These are phyloP conservation scores for Micromonas commoda DNA, from an alignment of 139 green algal species.

Conservation along the genomic window DNA sequence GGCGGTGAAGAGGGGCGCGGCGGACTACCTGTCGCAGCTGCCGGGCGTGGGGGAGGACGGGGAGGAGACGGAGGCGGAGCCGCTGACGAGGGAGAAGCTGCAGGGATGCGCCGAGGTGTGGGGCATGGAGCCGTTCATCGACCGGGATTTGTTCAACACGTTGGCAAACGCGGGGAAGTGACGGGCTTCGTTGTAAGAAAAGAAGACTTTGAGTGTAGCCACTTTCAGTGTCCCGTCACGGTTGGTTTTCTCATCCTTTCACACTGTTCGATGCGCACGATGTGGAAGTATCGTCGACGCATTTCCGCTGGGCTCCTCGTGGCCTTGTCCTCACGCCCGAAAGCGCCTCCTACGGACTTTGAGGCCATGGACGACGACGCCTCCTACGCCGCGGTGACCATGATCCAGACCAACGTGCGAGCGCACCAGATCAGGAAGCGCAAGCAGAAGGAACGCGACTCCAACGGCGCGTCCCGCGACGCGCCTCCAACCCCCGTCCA, in stretches of 20 bases:
- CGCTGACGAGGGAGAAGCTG: neutral
- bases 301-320: no score
- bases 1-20: neutral
- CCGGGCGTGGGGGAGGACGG: neutral
- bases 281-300: no score
- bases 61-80: neutral
- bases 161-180: neutral
- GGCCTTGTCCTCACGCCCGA: no score
- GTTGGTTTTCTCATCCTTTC: neutral
- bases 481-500: no score
- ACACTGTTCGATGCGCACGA: neutral
- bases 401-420: no score
- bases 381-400: no score
- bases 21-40: neutral
- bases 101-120: neutral
- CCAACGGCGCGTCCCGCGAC: no score
- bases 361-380: no score
- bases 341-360: no score
- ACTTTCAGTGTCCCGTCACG: neutral
- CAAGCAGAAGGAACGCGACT: no score
- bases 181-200: neutral
- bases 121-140: neutral
- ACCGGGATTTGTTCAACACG: neutral
- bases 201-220: neutral
- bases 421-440: no score